Base-by-base conservation (phyloP, 805 yeast genomes). In the Candida maltosa region DNA sequence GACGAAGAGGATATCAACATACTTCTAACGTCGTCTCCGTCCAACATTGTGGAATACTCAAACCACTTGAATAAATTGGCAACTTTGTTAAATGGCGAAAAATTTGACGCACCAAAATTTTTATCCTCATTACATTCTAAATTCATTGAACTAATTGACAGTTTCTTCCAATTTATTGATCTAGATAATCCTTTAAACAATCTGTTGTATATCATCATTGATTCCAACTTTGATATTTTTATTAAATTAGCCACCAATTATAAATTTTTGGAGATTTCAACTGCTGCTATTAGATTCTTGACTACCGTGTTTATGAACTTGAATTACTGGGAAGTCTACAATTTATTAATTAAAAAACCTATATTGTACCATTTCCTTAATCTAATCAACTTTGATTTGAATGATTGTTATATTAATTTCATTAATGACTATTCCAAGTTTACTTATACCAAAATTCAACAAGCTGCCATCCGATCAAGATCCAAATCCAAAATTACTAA, bases 281-380 rank as follows among this genome's bases (percentile, higher is more conserved):
- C 70, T 1, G 43, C 40, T 26, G 48, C 67, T 3, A 62, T 66
- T 19, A 43, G 69, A 24, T 65, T 62, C 37, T 50, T 68, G 37
- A 65, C 72, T 15, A 48, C 51, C 10, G 49, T 65, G 1, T 40
- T 67, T 14, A 60, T 62, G 68, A 45, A 45, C 26, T 46, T 64
- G 28, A 67, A 67, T 41, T 68, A 68, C 47, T 68, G 73, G 73
- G 72, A 68, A 42, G 41, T 68, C 16, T 66, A 65, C 47, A 66
- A 64, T 32, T 47, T 68, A 25, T 50, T 67, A 12, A 48, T 52
- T 14, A 62, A 69, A 67, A 64, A 65, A 39, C 72, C 73, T 2
- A 57, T 68, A 5, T 60, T 68, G 12, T 64, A 59, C 43, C 69
- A 62, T 40, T 67, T 68, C 34, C 46, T 68, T 27, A 41, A 44